Percentiles rank a stretch among this genome's conserved stretches.
phyloP scores from a whole-genome alignment of 306 rosid genomes.

The Pterocarpus macrocarpus region DNA sequence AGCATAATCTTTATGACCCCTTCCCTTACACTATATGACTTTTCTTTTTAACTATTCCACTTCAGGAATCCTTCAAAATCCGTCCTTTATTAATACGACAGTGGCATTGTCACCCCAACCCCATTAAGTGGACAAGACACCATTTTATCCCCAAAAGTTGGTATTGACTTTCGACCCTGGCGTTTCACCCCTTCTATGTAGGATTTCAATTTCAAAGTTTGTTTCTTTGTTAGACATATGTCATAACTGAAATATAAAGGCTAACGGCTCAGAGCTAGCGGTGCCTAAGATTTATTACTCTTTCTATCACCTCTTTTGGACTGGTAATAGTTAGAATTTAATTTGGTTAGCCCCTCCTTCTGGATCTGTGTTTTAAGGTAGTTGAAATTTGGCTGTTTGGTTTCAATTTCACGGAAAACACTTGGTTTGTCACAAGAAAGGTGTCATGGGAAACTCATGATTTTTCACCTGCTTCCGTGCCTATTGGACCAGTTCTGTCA shows the following conservation, averaged over 20 bases:
- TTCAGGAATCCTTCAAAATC: background rate
- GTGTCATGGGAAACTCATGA: constrained; percentile 46
- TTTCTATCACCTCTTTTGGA: constrained; percentile 8
- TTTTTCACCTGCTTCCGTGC: constrained; percentile 48
- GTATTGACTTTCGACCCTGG: constrained; percentile 6
- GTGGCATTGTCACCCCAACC: constrained; percentile 1
- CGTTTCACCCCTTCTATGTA: constrained; percentile 26
- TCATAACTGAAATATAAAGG: constrained; percentile 34
- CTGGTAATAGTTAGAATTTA: constrained; percentile 6
- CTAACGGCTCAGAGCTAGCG: constrained; percentile 40
- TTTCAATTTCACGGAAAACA: constrained; percentile 59
- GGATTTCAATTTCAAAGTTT: constrained; percentile 22
- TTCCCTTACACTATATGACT: constrained; percentile 1
- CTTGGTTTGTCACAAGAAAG: constrained; percentile 57
- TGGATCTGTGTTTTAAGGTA: constrained; percentile 22
- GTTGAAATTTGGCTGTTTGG: constrained; percentile 60
- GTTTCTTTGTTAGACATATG: background rate
- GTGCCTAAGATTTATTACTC: constrained; percentile 20
- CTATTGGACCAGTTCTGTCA: constrained; percentile 38
- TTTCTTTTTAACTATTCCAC: constrained; percentile 6
- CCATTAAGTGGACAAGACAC: constrained; percentile 36
- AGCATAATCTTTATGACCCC: constrained; percentile 17
- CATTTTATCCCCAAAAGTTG: constrained; percentile 30
- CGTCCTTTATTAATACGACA: constrained; percentile 13
- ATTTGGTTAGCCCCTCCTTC: background rate